Conservation (phyloP, 1,284 basidiomycete genomes). For the Polyporus tsugae region DNA sequence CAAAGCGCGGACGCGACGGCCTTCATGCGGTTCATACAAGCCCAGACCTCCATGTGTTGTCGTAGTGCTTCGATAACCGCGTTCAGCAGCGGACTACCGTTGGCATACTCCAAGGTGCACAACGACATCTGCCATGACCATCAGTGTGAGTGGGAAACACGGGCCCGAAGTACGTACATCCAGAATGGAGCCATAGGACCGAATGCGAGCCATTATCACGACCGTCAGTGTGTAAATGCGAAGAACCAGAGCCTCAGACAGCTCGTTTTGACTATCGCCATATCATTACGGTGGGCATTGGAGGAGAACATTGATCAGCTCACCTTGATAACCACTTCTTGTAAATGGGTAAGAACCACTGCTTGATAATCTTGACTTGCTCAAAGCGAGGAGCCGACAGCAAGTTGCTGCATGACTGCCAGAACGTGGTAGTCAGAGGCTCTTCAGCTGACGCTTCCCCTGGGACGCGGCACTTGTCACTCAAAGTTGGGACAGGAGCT, state of each 20-base stretch:
- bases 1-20: constrained; percentile 67
- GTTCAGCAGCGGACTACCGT: constrained; percentile 59
- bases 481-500: neutral
- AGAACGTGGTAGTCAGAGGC: constrained; percentile 50
- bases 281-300: constrained; percentile 1
- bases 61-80: constrained; percentile 71
- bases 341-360: constrained; percentile 76
- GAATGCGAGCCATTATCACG: constrained; percentile 65
- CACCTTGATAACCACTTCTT: constrained; percentile 60
- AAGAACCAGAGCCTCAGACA: constrained; percentile 24
- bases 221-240: constrained; percentile 65
- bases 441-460: constrained; percentile 41
- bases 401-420: constrained; percentile 53
- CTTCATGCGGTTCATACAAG: constrained; percentile 72
- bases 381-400: constrained; percentile 70
- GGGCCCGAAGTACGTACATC: constrained; percentile 55
- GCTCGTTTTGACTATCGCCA: neutral
- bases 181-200: constrained; percentile 71
- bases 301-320: constrained; percentile 25
- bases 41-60: constrained; percentile 76
- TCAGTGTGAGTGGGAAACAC: constrained; percentile 9
- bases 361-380: constrained; percentile 69
- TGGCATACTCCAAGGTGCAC: constrained; percentile 59
- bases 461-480: constrained; percentile 28
- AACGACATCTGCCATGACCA: constrained; percentile 61